Evolutionary conservation across 371 early-diverging fungal species (phyloP).

Genomic region (Mucor indicus): DNA sequence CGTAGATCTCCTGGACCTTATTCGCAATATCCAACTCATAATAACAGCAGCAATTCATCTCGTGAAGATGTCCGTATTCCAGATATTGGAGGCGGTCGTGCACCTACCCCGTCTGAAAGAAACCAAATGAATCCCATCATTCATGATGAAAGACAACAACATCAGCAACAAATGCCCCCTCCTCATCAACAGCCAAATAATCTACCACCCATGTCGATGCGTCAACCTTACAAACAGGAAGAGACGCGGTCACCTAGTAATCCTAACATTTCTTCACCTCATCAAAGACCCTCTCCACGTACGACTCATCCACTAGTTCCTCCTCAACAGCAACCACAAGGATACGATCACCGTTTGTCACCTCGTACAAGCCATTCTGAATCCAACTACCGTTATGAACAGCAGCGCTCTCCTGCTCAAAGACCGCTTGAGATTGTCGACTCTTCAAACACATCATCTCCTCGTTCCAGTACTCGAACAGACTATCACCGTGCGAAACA

Average conservation of each 20-base stretch:
- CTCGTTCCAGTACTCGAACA: constrained; percentile 1
- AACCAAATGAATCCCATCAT: constrained; percentile 54
- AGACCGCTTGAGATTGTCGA: constrained; percentile 16
- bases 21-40: constrained; percentile 4
- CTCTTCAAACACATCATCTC: not conserved
- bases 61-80: constrained; percentile 48
- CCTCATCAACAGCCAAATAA: constrained; percentile 17
- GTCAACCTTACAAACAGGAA: constrained; percentile 14
- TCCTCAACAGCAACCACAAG: constrained; percentile 6
- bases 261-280: constrained; percentile 5
- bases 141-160: constrained; percentile 26
- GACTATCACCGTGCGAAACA: constrained; percentile 9
- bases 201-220: constrained; percentile 24
- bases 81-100: constrained; percentile 44
- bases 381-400: constrained; percentile 21
- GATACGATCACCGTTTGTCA: constrained; percentile 14
- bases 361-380: constrained; percentile 15
- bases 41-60: not conserved
- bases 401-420: constrained; percentile 17
- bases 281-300: constrained; percentile 10
- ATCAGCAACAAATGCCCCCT: constrained; percentile 11
- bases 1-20: constrained; percentile 36
- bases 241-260: constrained; percentile 16
- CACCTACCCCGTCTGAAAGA: constrained; percentile 49
- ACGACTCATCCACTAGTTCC: constrained; percentile 8